phyloP scores from a whole-genome alignment of 164 flowering plant species.

The Cinnamomum chago region DNA sequence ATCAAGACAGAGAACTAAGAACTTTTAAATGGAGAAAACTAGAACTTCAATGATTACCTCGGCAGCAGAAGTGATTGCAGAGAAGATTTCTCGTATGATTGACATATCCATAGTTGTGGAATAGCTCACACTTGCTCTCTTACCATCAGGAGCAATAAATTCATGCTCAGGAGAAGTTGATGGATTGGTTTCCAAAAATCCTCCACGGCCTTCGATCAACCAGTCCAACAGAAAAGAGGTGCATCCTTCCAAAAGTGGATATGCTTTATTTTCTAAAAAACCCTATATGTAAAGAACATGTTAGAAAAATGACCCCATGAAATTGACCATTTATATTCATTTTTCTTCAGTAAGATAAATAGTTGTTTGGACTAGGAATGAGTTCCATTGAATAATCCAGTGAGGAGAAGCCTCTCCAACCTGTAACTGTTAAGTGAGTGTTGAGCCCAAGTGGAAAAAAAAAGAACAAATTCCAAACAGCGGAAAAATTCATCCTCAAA shows the following conservation, averaged over 20 bases:
- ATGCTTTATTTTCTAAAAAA: slow-evolving; percentile 70
- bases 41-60: slow-evolving; percentile 41
- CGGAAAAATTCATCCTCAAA: no score
- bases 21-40: not conserved
- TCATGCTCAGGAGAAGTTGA: slow-evolving; percentile 95
- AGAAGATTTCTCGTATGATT: slow-evolving; percentile 77
- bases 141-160: slow-evolving; percentile 83
- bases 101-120: slow-evolving; percentile 94
- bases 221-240: slow-evolving; percentile 80
- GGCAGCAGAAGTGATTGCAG: slow-evolving; percentile 65
- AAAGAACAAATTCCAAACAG: no score
- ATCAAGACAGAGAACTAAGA: not conserved
- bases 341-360: not conserved
- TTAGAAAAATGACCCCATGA: not conserved
- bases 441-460: no score
- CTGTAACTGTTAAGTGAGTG: no score
- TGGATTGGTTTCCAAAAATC: slow-evolving; percentile 80
- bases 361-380: not conserved
- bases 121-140: slow-evolving; percentile 87
- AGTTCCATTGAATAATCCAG: not conserved
- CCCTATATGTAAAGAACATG: slow-evolving; percentile 2
- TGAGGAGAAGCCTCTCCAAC: not conserved
- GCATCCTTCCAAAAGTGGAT: slow-evolving; percentile 81
- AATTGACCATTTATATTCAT: not conserved
- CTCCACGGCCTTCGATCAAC: slow-evolving; percentile 74